Conservation (phyloP, 2,329 filamentous ascomycete genomes). For the Boeremia exigua region DNA sequence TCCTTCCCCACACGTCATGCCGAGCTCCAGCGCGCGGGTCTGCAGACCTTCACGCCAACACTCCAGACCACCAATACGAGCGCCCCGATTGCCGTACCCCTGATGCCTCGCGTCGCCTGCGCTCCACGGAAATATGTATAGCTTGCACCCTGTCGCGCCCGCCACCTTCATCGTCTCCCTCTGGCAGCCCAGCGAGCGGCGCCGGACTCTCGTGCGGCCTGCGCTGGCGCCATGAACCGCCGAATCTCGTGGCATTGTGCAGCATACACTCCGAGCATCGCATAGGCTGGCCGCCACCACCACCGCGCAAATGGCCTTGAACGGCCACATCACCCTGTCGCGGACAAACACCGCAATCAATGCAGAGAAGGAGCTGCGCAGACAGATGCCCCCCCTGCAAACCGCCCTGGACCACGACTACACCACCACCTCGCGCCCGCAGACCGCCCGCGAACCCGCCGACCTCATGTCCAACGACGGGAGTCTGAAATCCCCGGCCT, state of each 20-base stretch:
- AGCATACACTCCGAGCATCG: slow-evolving; percentile 17
- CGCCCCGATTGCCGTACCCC: slow-evolving; percentile 1
- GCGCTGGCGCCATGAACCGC: slow-evolving; percentile 29
- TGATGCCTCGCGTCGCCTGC: slow-evolving; percentile 7
- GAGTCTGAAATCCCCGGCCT: slow-evolving; percentile 24
- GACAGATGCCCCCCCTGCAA: slow-evolving; percentile 33
- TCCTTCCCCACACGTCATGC: slow-evolving; percentile 15
- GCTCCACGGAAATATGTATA: slow-evolving; percentile 30
- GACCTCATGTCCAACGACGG: slow-evolving; percentile 18
- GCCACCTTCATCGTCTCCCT: slow-evolving; percentile 12
- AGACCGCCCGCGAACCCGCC: slow-evolving; percentile 16
- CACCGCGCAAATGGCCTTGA: slow-evolving; percentile 16
- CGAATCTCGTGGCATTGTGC: slow-evolving; percentile 14
- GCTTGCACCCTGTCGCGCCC: slow-evolving; percentile 5
- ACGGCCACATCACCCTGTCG: slow-evolving; percentile 15
- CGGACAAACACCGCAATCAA: slow-evolving; percentile 21
- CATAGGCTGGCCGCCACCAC: neutral
- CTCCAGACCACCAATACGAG: neutral
- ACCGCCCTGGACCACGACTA: slow-evolving; percentile 29
- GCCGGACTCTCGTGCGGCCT: slow-evolving; percentile 25
- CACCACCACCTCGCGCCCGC: slow-evolving; percentile 22
- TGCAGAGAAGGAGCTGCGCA: slow-evolving; percentile 38
- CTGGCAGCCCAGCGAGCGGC: slow-evolving; percentile 22
- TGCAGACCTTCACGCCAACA: slow-evolving; percentile 10
- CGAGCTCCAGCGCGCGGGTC: neutral